These are phyloP conservation scores for Sisymbrium irio DNA, from an alignment of 345 rosid species.

Conservation along the genomic window DNA sequence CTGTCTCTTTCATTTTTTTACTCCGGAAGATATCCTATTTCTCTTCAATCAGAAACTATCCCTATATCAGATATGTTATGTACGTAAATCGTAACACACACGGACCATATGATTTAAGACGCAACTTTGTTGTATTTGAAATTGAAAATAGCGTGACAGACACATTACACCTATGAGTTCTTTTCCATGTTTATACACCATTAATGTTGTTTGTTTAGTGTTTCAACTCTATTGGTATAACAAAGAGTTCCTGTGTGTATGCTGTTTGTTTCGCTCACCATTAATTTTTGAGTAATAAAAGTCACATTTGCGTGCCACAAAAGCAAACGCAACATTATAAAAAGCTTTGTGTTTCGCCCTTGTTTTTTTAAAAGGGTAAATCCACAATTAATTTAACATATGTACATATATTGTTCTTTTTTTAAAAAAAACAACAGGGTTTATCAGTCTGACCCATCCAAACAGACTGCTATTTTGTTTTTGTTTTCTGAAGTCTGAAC, in stretches of 20 bases:
- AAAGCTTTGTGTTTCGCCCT: no score
- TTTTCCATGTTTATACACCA: background rate
- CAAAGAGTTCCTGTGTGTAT: no score
- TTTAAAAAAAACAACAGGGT: no score
- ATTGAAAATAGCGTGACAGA: background rate
- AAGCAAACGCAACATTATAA: background rate
- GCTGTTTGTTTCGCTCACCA: no score
- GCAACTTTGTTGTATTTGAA: background rate
- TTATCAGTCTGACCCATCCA: no score
- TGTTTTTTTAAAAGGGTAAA: no score
- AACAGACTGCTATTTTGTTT: background rate
- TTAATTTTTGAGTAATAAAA: no score
- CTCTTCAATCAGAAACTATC: background rate
- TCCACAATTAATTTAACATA: no score
- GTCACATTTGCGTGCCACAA: no score
- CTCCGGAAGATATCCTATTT: background rate
- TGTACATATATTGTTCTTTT: no score
- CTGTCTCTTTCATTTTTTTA: constrained; percentile 5
- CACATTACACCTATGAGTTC: background rate
- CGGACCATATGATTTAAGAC: background rate
- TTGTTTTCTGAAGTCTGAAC: no score
- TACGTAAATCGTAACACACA: background rate
- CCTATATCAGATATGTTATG: constrained; percentile 17
- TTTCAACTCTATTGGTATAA: background rate
- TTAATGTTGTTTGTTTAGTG: background rate